Evolutionary conservation across 306 rosid species (phyloP), one percentile per base, ranked within the genome.

Genomic region (Gynostemma pentaphyllum): DNA sequence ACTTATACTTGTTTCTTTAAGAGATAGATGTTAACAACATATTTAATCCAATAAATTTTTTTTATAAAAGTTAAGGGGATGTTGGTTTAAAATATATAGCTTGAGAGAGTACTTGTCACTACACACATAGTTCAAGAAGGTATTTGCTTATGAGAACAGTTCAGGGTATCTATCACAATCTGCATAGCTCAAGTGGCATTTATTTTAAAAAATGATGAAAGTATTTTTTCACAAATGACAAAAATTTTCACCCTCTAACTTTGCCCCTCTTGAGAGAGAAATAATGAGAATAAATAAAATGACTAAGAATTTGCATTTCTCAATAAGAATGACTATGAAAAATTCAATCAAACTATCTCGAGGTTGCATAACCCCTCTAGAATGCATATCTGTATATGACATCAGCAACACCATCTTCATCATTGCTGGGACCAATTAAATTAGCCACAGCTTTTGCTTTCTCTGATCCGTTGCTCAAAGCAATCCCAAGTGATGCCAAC

Each of bases 401-500:
- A 68, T 88, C 96, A 22, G 96, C 98, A 32, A 60, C 95, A 62
- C 98, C 96, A 63, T 92, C 94, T 77, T 88, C 95, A 28, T 92
- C 96, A 21, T 92, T 92, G 82, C 96, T 82, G 67, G 67, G 74
- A 56, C 95, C 94, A 79, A 92, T 86, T 32, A 78, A 61, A 34
- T 86, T 72, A 50, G 98, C 98, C 60, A 82, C 88, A 26, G 88
- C 90, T 79, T 92, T 92, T 39, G 95, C 62, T 82, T 81, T 84
- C 76, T 76, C 88, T 50, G 95, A 73, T 55, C 96, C 98, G 60
- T 92, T 88, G 53, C 94, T 79, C 21, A 92, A 87, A 51, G 96
- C 96, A 15, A 88, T 21, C 70, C 98, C 94, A 15, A 88, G 75
- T 72, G 96, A 80, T 74, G 95, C 98, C 75, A 92, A 73, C 77